Percentiles rank a stretch among this genome's conserved stretches.
These are phyloP conservation scores for Podila clonocystis DNA, from an alignment of 192 early-diverging fungal genomes.

Conservation along the genomic window DNA sequence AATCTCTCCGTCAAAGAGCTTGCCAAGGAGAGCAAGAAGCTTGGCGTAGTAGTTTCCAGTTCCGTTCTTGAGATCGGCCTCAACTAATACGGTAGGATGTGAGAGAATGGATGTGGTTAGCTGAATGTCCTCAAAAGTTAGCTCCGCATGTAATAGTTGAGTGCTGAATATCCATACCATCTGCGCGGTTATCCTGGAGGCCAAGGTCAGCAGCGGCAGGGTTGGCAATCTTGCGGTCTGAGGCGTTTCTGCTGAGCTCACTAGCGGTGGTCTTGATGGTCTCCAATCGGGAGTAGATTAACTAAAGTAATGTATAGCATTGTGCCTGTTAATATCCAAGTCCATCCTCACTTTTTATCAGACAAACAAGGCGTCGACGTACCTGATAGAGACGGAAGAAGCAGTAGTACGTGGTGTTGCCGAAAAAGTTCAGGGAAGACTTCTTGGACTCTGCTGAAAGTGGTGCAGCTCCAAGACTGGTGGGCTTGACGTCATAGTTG, in stretches of 20 bases:
- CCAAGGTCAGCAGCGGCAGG: conserved; percentile 66
- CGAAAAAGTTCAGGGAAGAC: conserved; percentile 76
- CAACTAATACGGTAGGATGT: conserved; percentile 6
- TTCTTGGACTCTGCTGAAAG: conserved; percentile 39
- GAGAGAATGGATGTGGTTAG: no score
- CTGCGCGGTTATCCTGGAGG: conserved; percentile 59
- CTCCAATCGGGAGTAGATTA: conserved; percentile 85
- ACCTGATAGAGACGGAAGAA: conserved; percentile 91
- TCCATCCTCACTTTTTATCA: no score
- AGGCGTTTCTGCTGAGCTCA: conserved; percentile 63
- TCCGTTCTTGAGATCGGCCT: conserved; percentile 62
- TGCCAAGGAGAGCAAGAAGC: conserved; percentile 77
- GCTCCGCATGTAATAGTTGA: not conserved
- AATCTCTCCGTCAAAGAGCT: conserved; percentile 83
- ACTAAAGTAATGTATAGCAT: conserved; percentile 52
- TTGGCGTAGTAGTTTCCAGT: conserved; percentile 81
- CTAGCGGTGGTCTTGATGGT: conserved; percentile 80
- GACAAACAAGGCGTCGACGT: not conserved
- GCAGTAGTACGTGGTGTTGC: conserved; percentile 86
- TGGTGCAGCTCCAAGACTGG: conserved; percentile 43
- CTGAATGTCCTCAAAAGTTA: no score
- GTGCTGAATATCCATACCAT: conserved; percentile 42
- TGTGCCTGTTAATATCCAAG: no score
- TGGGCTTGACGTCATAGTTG: conserved; percentile 51
- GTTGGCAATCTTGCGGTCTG: conserved; percentile 65